Evolutionary conservation across 148 eudicot species (phyloP).

Genomic region (Arctostaphylos glauca): DNA sequence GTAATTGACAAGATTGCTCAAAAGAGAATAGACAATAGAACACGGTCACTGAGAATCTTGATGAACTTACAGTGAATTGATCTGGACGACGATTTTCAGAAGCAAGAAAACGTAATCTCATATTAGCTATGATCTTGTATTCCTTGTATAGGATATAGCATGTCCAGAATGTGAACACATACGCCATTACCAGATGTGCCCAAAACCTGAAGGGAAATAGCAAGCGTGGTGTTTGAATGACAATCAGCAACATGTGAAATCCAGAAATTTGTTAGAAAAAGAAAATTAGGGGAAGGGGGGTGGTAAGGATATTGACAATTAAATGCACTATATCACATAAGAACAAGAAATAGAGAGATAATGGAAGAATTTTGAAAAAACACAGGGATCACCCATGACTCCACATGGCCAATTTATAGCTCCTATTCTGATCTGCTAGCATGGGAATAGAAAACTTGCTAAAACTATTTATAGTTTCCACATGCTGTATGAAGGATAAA

Average conservation of each 20-base stretch:
- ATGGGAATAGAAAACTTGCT: background rate
- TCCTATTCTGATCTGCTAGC: background rate
- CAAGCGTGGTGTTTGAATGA: background rate
- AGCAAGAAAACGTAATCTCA: constrained; percentile 83
- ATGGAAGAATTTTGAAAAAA: background rate
- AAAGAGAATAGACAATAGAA: background rate
- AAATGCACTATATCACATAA: too few species aligned
- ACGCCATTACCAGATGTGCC: constrained; percentile 79
- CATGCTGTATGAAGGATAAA: background rate
- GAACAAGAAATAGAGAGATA: background rate
- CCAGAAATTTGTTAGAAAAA: background rate
- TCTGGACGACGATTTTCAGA: constrained; percentile 80
- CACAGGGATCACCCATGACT: background rate
- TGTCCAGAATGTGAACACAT: constrained; percentile 79
- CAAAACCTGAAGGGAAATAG: constrained; percentile 56
- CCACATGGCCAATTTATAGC: background rate
- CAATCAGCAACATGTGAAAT: background rate
- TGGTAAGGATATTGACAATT: too few species aligned
- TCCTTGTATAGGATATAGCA: constrained; percentile 71
- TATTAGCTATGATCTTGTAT: constrained; percentile 53
- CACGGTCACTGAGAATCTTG: background rate
- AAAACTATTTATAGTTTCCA: background rate
- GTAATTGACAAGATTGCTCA: background rate
- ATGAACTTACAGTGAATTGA: constrained; percentile 49
- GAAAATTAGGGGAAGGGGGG: too few species aligned